phyloP scores from a whole-genome alignment of 2,329 filamentous ascomycete species.

The Fusarium azukiicola region DNA sequence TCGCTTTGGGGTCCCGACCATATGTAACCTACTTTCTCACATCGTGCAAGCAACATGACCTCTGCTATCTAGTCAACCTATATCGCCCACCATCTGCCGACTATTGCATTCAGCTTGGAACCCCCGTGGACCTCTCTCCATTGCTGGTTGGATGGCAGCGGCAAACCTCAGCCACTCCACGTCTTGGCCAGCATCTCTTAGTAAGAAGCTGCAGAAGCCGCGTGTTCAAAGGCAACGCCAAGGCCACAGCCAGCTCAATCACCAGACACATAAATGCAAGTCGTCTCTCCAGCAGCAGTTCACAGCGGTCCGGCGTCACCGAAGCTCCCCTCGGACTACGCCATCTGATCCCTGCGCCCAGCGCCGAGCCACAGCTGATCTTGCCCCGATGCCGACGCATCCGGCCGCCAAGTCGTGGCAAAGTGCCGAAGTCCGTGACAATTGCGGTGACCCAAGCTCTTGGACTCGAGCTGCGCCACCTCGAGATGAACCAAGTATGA shows the following conservation, averaged over 20 bases:
- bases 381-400: conserved; percentile 42
- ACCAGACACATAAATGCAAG: conserved; percentile 38
- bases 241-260: conserved; percentile 22
- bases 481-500: conserved; percentile 39
- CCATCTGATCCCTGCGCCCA: conserved; percentile 17
- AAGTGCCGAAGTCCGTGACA: conserved; percentile 35
- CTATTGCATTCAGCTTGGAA: background rate
- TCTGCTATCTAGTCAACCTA: background rate
- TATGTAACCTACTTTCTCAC: too few relatives aligned
- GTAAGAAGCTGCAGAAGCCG: conserved; percentile 20
- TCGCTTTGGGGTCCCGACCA: background rate
- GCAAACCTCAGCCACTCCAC: background rate
- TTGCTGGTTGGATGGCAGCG: background rate
- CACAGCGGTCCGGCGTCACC: conserved; percentile 32
- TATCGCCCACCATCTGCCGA: background rate
- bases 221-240: conserved; percentile 41
- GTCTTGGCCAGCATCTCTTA: conserved; percentile 9
- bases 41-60: too few relatives aligned
- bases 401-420: conserved; percentile 45
- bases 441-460: background rate
- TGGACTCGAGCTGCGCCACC: conserved; percentile 40
- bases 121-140: conserved; percentile 2
- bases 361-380: conserved; percentile 34
- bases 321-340: conserved; percentile 18
- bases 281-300: conserved; percentile 8